Percentiles rank a stretch among this genome's conserved stretches.
phyloP scores from a whole-genome alignment of 768 basidiomycete genomes.

The Phlebiopsis flavidoalba region DNA sequence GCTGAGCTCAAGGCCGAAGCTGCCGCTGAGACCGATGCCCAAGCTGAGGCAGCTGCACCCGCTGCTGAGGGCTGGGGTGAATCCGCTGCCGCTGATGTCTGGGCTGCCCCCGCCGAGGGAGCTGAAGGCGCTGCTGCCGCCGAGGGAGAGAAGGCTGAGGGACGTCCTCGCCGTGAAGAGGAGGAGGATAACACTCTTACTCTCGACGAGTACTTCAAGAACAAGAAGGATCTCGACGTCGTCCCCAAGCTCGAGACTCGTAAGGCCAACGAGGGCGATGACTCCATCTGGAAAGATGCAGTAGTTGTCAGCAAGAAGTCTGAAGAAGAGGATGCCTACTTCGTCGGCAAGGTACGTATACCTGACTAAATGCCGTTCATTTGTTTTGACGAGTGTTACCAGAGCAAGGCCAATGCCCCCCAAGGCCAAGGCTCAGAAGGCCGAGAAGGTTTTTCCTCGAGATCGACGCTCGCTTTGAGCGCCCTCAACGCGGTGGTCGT shows the following conservation, averaged over 20 bases:
- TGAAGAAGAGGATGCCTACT: constrained; percentile 71
- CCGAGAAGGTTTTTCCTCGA: constrained; percentile 90
- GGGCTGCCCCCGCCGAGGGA: constrained; percentile 28
- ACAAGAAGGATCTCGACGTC: constrained; percentile 50
- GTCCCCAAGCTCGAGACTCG: constrained; percentile 76
- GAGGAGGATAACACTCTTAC: constrained; percentile 94
- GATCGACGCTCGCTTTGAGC: constrained; percentile 86
- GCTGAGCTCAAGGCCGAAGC: constrained; percentile 80
- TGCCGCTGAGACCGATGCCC: constrained; percentile 68
- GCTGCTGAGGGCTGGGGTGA: constrained; percentile 34
- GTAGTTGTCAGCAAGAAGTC: constrained; percentile 57
- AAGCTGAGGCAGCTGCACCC: constrained; percentile 39
- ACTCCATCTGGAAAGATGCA: constrained; percentile 65
- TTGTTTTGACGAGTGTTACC: not conserved
- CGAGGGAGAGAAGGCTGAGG: constrained; percentile 24
- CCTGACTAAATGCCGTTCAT: not conserved
- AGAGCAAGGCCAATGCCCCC: constrained; percentile 57
- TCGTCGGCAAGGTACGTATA: constrained; percentile 77
- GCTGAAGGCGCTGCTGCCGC: constrained; percentile 20
- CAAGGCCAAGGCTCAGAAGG: constrained; percentile 73
- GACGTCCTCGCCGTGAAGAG: constrained; percentile 53
- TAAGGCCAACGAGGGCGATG: constrained; percentile 80
- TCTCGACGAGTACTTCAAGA: constrained; percentile 87
- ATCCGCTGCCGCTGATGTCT: constrained; percentile 24
- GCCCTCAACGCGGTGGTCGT: constrained; percentile 66